Base-by-base conservation (phyloP, 2,329 filamentous ascomycete genomes). In the Neopestalotiopsis sp. region DNA sequence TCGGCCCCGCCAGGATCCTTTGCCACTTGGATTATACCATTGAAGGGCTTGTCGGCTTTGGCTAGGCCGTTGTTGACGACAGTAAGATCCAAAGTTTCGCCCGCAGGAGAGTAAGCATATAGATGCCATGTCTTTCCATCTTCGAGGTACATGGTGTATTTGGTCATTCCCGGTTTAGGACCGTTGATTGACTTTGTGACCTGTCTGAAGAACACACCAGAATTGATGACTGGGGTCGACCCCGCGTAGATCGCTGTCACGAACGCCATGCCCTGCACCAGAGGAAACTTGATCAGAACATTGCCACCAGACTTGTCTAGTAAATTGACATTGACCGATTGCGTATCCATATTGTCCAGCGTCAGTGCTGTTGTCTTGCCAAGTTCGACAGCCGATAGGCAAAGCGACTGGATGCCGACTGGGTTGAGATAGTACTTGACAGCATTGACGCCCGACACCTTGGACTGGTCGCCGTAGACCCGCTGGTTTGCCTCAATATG, bases 211-310 rank as follows among this genome's bases (percentile, higher is more conserved):
- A 91, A 92, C 1, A 96, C 87, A 1, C 89, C 90, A 28, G 91
- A 92, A 73, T 95, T 90, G 58, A 98, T 86, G 4, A 91, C 76
- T 0, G 95, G 95, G 7, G 89, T 90, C 0, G 89, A 85, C 38
- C 90, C 89, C 67, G 85, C 86, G 80, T 95, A 98, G 20, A 92
- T 79, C 0, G 86, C 95, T 4, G 95, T 98, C 20, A 97, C 85
- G 74, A 94, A 97, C 0, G 89, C 91, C 90, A 97, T 96, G 12
- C 96, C 96, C 77, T 98, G 95, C 0, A 97, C 90, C 7, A 98
- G 77, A 0, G 95, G 94, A 72, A 97, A 94, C 0, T 89, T 91
- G 24, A 98, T 86, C 1, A 87, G 84, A 0, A 91, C 87, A 1
- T 84, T 78, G 7, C 86, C 85, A 2, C 83, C 83, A n/a, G 79